Base-by-base conservation (phyloP, 306 rosid species). In the Purshia tridentata region DNA sequence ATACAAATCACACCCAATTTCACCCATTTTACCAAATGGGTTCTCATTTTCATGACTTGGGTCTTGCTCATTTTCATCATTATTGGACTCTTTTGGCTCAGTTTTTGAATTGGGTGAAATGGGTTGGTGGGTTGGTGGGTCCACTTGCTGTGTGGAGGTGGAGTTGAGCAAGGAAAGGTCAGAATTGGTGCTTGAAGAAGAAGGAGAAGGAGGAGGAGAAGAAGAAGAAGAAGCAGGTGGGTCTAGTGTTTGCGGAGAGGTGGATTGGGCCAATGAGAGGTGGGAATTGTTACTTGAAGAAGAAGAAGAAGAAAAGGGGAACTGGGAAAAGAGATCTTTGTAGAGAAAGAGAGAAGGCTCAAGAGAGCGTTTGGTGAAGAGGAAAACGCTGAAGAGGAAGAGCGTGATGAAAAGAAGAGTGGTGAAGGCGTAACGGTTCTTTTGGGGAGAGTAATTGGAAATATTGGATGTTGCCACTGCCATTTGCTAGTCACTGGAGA, bases 1-100 rank as follows among this genome's bases (percentile, higher is more conserved):
- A 81, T 74, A 88, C 75, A 95, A 79, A 83, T 95, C 96, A 52
- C 99, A 95, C 18, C 37, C 72, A 50, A 64, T n/a, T 62, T 59
- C 84, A 60, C 14, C 84, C 69, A 41, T 63, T 46, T 49, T 46
- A 39, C 15, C 78, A 48, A 78, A 58, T 56, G 66, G 23, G 65
- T 19, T 56, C 46, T 45, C 81, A 11, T 70, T 58, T 44, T 55
- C 61, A 39, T 35, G 15, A 53, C 3, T 37, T 12, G 67, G 49
- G 54, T 37, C 64, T 41, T 51, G 37, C 55, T 67, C 68, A 6
- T 65, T 48, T 44, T 37, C 67, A 11, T 44, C 76, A 46, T 76
- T 67, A 46, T 76, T 67, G 22, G 59, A 51, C 59, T 81, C 37
- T 19, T 18, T 41, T 61, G 60, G 13, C 39, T 60, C 13, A 8